Conservation (phyloP, 208 protist species). For the Crithidia thermophila region DNA sequence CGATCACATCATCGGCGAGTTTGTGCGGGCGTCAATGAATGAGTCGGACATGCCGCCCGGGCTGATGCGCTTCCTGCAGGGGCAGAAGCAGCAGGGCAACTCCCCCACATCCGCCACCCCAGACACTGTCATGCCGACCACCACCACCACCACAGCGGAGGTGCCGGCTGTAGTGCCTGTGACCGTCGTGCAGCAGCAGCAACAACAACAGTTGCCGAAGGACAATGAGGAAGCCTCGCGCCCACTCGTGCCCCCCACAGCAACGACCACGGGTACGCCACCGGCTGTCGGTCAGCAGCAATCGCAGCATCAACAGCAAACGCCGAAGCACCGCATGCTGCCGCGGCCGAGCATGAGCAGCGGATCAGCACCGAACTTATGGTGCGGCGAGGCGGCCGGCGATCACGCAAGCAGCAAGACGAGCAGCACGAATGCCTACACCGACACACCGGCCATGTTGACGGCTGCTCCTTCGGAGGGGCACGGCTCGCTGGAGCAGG, state of each 20-base stretch:
- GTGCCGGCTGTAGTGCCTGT: no score
- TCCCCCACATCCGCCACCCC: not conserved
- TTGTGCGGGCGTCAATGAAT: slow-evolving; percentile 16
- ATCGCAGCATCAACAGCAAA: not conserved
- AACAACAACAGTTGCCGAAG: no score
- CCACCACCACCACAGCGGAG: not conserved
- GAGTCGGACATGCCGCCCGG: slow-evolving; percentile 32
- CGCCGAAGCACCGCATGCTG: no score
- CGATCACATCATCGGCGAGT: not conserved
- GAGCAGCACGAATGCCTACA: not conserved
- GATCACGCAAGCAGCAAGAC: not conserved
- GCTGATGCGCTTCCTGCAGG: slow-evolving; percentile 21
- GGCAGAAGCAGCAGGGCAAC: slow-evolving; percentile 1
- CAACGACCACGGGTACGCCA: no score
- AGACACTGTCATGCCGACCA: no score
- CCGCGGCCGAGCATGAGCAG: no score
- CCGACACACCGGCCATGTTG: not conserved
- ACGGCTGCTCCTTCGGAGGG: not conserved
- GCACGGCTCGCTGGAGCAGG: not conserved
- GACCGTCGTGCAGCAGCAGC: no score
- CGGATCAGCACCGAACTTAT: no score
- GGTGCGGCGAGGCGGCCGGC: not conserved
- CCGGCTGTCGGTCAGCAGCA: not conserved
- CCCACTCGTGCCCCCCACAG: no score
- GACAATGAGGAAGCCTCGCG: no score